Evolutionary conservation across 2,329 filamentous ascomycete genomes (phyloP).

Genomic region (Dactylellina leptospora): DNA sequence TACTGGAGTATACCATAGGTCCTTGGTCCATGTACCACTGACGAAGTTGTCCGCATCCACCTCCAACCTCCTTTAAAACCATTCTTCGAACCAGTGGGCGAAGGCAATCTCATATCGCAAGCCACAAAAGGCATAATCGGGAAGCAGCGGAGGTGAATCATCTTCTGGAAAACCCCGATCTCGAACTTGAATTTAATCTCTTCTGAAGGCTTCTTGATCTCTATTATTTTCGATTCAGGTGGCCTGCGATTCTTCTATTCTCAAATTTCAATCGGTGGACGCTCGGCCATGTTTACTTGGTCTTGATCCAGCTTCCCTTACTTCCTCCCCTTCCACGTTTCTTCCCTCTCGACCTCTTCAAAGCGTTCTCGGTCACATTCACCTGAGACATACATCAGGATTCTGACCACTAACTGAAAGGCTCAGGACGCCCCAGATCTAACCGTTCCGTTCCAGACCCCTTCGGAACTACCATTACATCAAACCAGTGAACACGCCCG

Average conservation of each 20-base stretch:
- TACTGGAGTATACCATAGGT: neutral
- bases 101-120: slow-evolving; percentile 5
- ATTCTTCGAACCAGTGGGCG: neutral
- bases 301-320: neutral
- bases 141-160: neutral
- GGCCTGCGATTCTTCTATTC: no score
- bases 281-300: neutral
- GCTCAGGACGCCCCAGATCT: neutral
- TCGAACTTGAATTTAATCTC: neutral
- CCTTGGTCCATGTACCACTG: slow-evolving; percentile 22
- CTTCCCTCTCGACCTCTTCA: neutral
- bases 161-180: neutral
- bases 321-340: neutral
- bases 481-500: neutral
- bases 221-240: no score
- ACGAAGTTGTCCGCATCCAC: slow-evolving; percentile 21
- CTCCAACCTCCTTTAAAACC: slow-evolving; percentile 3
- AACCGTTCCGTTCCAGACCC: slow-evolving; percentile 6
- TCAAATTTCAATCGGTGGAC: neutral
- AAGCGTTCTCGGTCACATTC: neutral
- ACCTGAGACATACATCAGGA: slow-evolving; percentile 11
- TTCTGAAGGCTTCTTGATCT: neutral
- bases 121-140: neutral
- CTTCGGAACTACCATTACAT: neutral
- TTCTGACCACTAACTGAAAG: neutral